Evolutionary conservation across 495 filamentous ascomycete genomes (phyloP).

Genomic region (Penicillium chermesinum): DNA sequence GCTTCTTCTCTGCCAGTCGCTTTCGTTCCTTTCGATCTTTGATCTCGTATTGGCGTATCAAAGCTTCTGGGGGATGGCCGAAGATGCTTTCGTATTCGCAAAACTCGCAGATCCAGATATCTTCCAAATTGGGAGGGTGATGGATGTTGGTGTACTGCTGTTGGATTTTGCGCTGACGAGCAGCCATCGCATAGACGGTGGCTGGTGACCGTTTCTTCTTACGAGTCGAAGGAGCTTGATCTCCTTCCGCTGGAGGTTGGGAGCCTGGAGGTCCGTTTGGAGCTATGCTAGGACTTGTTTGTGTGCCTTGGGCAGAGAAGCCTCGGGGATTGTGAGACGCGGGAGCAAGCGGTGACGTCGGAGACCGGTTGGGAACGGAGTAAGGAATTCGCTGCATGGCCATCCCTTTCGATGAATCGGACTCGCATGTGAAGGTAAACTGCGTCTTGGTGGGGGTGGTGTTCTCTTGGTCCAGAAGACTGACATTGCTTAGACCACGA

Average conservation of each 20-base stretch:
- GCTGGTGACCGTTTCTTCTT: slow-evolving; percentile 54
- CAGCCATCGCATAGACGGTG: slow-evolving; percentile 58
- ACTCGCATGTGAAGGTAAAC: slow-evolving; percentile 89
- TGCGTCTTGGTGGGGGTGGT: slow-evolving; percentile 65
- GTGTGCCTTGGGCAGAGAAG: slow-evolving; percentile 55
- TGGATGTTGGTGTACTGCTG: slow-evolving; percentile 71
- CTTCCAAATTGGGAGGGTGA: slow-evolving; percentile 66
- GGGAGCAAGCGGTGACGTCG: slow-evolving; percentile 26
- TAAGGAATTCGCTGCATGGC: slow-evolving; percentile 42
- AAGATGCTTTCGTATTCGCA: slow-evolving; percentile 88
- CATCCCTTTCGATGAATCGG: slow-evolving; percentile 63
- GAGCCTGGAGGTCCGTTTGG: slow-evolving; percentile 22
- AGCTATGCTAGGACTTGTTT: slow-evolving; percentile 54
- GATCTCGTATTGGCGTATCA: slow-evolving; percentile 89
- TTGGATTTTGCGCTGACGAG: slow-evolving; percentile 61
- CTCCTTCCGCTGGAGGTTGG: slow-evolving; percentile 36
- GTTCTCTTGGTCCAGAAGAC: slow-evolving; percentile 66
- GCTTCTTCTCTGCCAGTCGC: slow-evolving; percentile 71
- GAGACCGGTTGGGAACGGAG: slow-evolving; percentile 29
- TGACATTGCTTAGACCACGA: slow-evolving; percentile 65
- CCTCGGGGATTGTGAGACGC: slow-evolving; percentile 31
- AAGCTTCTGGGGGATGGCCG: slow-evolving; percentile 70
- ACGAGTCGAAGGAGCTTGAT: slow-evolving; percentile 34
- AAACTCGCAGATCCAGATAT: slow-evolving; percentile 93
- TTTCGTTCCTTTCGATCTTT: slow-evolving; percentile 85